phyloP scores from a whole-genome alignment of 179 eudicot genomes.

The Drosera spatulata region DNA sequence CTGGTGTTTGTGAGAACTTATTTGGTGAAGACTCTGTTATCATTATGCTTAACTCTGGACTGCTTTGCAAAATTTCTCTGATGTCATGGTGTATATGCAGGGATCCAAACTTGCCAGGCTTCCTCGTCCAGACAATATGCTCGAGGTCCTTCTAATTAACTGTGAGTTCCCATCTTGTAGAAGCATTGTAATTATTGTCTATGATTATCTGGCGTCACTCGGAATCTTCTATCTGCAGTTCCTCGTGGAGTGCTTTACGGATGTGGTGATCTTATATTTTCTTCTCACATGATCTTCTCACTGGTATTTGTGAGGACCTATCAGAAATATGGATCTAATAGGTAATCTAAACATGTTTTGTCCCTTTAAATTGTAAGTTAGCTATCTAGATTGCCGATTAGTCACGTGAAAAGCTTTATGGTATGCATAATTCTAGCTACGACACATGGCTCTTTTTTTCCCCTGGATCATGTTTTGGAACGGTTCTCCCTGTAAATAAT shows the following conservation, averaged over 20 bases:
- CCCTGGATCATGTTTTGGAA: too few relatives aligned
- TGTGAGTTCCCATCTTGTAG: slow-evolving; percentile 26
- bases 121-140: slow-evolving; percentile 47
- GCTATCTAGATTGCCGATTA: not conserved
- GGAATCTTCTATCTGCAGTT: slow-evolving; percentile 41
- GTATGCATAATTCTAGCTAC: too few relatives aligned
- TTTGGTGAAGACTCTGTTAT: too few relatives aligned
- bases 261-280: slow-evolving; percentile 96
- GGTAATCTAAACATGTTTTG: slow-evolving; percentile 27
- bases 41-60: too few relatives aligned
- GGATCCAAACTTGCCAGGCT: slow-evolving; percentile 72
- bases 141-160: slow-evolving; percentile 51
- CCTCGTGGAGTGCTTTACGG: slow-evolving; percentile 78
- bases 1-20: too few relatives aligned
- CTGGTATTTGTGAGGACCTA: slow-evolving; percentile 86
- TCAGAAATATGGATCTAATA: slow-evolving; percentile 71
- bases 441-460: too few relatives aligned
- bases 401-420: not conserved
- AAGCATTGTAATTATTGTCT: not conserved
- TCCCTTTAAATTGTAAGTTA: too few relatives aligned
- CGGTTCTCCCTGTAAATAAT: too few relatives aligned
- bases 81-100: slow-evolving; percentile 20
- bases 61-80: too few relatives aligned
- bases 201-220: not conserved
- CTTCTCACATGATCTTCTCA: slow-evolving; percentile 96